Evolutionary conservation across 2,329 filamentous ascomycete species (phyloP), one percentile per base, ranked within the genome.

Genomic region (Fonsecaea multimorphosa): DNA sequence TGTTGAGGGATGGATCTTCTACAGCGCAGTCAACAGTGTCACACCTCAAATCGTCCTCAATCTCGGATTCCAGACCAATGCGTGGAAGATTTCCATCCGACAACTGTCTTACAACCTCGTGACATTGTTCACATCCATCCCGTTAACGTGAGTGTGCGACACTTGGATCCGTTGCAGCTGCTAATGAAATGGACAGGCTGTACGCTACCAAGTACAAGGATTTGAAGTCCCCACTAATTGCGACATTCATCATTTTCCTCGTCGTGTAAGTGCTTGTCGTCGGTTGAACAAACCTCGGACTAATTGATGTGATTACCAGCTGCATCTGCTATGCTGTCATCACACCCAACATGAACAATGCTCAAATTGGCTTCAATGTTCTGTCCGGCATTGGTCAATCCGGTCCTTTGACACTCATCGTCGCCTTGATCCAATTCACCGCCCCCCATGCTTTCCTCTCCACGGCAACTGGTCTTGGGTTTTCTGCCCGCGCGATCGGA

Each of bases 1-100:
- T 2, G 82, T 86, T 36, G 84, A 87, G 74, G 84, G 84, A 14
- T 87, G 84, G 84, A 84, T 86, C 61, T 86, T 85, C 72, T 85
- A 84, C 74, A 81, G 78, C 61, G 83, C 83, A 1, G 81, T 85
- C 64, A 84, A 84, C 73, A 80, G 80, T 24, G 75, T 84, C 56
- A 82, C 82, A 1, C 82, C 82, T 1, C 79, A 83, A 62, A 80
- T 85, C 55, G 75, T 81, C 1, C 77, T 84, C 2, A 77, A 84
- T 65, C 76, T 85, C 3, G 83, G 82, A 3, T 85, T 83, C 64
- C 78, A 82, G 68, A 76, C 76, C 11, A 74, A 79, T 56, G 70
- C 81, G 0, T 85, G 82, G 82, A 69, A 67, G 4, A 85, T 85
- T 36, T 79, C 81, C 1, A 74, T 84, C 27, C 77, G 83, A 2